Conservation (phyloP, 768 basidiomycete genomes). For the Mrakia gelida region DNA sequence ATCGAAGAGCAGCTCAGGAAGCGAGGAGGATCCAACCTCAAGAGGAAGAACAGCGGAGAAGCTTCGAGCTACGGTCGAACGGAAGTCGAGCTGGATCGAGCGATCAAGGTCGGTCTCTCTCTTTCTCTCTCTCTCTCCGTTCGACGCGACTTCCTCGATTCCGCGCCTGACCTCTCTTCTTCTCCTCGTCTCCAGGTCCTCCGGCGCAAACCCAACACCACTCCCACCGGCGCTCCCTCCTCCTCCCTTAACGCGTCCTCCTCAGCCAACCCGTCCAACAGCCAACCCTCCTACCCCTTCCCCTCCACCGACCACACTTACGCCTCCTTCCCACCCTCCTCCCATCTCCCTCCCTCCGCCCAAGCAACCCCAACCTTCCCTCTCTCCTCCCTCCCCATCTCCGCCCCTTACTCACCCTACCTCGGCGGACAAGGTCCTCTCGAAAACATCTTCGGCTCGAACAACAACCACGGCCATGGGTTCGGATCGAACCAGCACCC, state of each 20-base stretch:
- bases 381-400: conserved; percentile 1
- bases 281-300: neutral
- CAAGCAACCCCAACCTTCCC: conserved; percentile 1
- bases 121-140: neutral
- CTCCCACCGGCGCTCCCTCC: neutral
- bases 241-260: neutral
- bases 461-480: neutral
- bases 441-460: neutral
- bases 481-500: neutral
- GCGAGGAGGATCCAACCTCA: conserved; percentile 1
- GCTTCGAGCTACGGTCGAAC: neutral
- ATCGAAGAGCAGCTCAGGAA: conserved; percentile 27
- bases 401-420: neutral
- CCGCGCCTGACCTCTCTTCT: too few species aligned
- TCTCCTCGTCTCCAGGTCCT: neutral
- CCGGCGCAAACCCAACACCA: neutral
- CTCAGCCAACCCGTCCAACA: neutral
- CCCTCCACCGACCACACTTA: neutral
- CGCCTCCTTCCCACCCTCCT: neutral
- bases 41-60: neutral
- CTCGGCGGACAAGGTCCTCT: neutral
- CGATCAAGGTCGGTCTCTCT: conserved; percentile 28
- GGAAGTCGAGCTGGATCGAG: conserved; percentile 26
- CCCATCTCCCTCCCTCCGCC: neutral
- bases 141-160: neutral